Conservation (phyloP, 2,329 filamentous ascomycete species). For the Dothideomycetes sp. region DNA sequence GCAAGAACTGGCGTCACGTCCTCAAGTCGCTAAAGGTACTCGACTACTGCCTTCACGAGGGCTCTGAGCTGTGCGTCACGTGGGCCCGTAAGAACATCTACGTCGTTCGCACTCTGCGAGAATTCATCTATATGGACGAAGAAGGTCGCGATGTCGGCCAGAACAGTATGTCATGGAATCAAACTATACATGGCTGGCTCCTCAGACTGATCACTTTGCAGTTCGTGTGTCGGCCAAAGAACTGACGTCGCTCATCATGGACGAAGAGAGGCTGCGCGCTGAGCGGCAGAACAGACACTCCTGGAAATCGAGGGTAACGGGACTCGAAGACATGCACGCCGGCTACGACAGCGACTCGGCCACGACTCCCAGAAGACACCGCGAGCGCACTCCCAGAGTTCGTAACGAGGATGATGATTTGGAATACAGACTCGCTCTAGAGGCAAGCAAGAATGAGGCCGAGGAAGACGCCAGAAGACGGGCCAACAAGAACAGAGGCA, state of each 20-base stretch:
- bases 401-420: constrained; percentile 67
- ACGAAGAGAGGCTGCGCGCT: constrained; percentile 83
- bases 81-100: constrained; percentile 98
- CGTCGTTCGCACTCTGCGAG: constrained; percentile 95
- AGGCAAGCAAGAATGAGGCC: constrained; percentile 90
- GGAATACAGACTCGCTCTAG: constrained; percentile 82
- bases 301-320: constrained; percentile 94
- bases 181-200: no score
- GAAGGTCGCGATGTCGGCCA: constrained; percentile 92
- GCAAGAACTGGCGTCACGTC: constrained; percentile 98
- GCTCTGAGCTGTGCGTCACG: constrained; percentile 89
- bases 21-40: constrained; percentile 95
- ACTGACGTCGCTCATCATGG: constrained; percentile 79
- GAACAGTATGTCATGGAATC: constrained; percentile 60
- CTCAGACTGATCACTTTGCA: constrained; percentile 37
- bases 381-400: constrained; percentile 23
- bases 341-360: constrained; percentile 24
- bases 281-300: constrained; percentile 86
- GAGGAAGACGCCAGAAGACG: constrained; percentile 78
- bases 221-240: constrained; percentile 95
- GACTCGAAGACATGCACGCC: constrained; percentile 68
- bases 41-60: constrained; percentile 96
- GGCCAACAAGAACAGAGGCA: constrained; percentile 35
- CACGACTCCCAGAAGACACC: constrained; percentile 33
- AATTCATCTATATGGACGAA: constrained; percentile 89